These are phyloP conservation scores for Tolypocladium nubicola DNA, from an alignment of 2,329 filamentous ascomycete species.

Conservation along the genomic window DNA sequence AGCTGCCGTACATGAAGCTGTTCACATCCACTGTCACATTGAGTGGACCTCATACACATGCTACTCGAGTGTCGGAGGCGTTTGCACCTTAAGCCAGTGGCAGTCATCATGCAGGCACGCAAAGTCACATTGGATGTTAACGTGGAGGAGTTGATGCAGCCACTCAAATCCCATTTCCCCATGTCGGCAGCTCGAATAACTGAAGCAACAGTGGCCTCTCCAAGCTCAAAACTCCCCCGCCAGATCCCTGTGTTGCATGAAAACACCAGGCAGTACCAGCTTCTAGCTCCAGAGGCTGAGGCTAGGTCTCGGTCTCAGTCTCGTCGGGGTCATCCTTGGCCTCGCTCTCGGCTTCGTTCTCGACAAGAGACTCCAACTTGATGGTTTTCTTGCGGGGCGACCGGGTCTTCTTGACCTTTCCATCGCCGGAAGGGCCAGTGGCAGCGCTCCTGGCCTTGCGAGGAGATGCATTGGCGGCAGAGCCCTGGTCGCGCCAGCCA, in stretches of 20 bases:
- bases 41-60: no score
- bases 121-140: background rate
- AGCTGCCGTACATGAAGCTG: no score
- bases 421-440: conserved; percentile 8
- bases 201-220: background rate
- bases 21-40: no score
- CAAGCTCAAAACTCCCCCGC: no score
- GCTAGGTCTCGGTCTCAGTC: background rate
- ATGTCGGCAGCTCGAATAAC: background rate
- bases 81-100: no score
- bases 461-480: conserved; percentile 8
- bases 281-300: background rate
- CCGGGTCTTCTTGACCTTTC: conserved; percentile 21
- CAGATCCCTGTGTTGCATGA: background rate
- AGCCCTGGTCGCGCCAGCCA: conserved; percentile 21
- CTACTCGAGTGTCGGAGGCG: no score
- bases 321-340: conserved; percentile 7
- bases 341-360: conserved; percentile 2
- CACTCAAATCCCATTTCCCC: background rate
- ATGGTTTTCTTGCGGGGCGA: conserved; percentile 18
- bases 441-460: conserved; percentile 14
- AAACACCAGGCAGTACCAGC: background rate
- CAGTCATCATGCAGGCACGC: background rate
- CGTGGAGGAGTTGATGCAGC: background rate
- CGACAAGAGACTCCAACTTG: conserved; percentile 9